Conservation (phyloP, 164 flowering plant genomes). For the Sextonia rubra region DNA sequence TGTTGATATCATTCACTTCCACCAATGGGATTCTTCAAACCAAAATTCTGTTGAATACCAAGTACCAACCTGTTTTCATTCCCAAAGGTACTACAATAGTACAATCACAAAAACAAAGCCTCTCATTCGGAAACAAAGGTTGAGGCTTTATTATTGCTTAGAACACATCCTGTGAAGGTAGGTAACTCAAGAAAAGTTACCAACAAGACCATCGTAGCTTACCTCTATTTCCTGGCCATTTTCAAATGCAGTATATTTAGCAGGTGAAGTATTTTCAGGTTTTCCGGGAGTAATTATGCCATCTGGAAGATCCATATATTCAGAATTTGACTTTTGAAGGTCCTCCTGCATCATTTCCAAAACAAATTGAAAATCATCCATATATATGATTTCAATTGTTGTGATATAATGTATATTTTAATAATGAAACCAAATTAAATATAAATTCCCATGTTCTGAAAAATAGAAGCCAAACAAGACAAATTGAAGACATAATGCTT, state of each 20-base stretch:
- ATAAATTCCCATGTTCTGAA: background rate
- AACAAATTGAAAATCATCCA: background rate
- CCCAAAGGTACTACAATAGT: too few relatives aligned
- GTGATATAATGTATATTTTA: background rate
- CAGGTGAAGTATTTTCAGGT: conserved; percentile 24
- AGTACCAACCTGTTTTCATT: too few relatives aligned
- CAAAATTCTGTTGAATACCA: too few relatives aligned
- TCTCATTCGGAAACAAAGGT: too few relatives aligned
- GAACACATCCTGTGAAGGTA: background rate
- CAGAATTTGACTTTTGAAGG: conserved; percentile 29
- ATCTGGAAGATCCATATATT: conserved; percentile 37
- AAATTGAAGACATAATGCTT: too few relatives aligned
- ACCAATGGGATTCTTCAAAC: too few relatives aligned
- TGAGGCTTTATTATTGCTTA: too few relatives aligned
- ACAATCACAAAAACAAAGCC: too few relatives aligned
- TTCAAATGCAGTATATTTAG: conserved; percentile 11
- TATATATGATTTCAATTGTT: too few relatives aligned
- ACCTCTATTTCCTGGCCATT: conserved; percentile 39
- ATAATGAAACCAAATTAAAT: too few relatives aligned
- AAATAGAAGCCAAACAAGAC: background rate
- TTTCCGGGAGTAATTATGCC: conserved; percentile 16
- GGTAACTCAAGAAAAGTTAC: background rate
- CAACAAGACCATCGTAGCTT: conserved; percentile 1
- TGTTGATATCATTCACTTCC: too few relatives aligned
- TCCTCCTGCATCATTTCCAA: conserved; percentile 38